Percentiles rank a stretch among this genome's conserved stretches.
These are phyloP conservation scores for Solanum pimpinellifolium DNA, from an alignment of 257 asterid species.

Conservation along the genomic window DNA sequence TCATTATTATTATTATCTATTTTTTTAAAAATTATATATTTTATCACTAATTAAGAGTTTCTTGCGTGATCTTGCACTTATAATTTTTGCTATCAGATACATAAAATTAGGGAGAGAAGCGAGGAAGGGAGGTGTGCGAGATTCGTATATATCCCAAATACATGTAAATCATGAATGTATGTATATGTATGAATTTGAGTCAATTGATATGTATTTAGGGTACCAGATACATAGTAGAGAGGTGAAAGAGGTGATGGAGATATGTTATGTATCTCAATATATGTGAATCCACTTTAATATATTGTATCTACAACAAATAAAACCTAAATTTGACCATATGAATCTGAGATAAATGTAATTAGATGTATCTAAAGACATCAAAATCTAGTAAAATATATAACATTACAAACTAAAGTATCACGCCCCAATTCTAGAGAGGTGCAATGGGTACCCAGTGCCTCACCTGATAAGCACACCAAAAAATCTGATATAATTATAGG, in stretches of 20 bases:
- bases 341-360: no score
- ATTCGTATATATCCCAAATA: background rate
- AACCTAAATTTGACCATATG: background rate
- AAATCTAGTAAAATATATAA: no score
- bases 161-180: background rate
- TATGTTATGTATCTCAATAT: background rate
- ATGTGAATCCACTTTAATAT: no score
- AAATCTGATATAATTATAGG: no score
- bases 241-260: background rate
- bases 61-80: background rate
- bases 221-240: background rate
- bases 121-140: background rate
- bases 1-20: no score
- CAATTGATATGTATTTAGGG: no score
- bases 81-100: background rate
- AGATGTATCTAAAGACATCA: fast-evolving
- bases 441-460: background rate
- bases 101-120: background rate
- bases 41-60: background rate
- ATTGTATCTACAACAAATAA: background rate
- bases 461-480: background rate
- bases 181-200: no score
- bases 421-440: background rate
- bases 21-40: no score
- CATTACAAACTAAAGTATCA: background rate